Evolutionary conservation across 164 flowering plant genomes (phyloP).

Genomic region (Cinnamomum micranthum): DNA sequence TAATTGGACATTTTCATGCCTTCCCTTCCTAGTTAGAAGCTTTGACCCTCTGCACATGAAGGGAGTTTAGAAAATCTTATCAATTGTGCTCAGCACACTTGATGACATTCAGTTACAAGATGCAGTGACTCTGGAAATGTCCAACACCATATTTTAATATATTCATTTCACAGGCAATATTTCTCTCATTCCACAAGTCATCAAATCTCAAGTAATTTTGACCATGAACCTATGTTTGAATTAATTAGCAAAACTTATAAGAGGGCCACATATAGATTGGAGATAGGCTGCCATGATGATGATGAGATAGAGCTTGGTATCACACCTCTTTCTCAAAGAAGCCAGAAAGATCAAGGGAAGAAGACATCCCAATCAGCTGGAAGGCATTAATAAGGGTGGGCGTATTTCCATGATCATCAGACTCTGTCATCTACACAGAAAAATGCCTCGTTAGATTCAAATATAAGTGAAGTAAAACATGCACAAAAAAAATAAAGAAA

Average conservation of each 20-base stretch:
- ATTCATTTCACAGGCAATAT: background rate
- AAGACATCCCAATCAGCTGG: slow-evolving; percentile 96
- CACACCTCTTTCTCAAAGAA: slow-evolving; percentile 93
- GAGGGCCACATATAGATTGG: background rate
- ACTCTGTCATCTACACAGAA: slow-evolving; percentile 40
- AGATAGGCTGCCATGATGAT: too few relatives aligned
- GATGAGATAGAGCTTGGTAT: too few relatives aligned
- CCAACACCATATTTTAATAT: background rate
- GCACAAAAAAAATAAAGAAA: background rate
- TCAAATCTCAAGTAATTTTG: background rate
- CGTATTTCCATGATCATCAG: slow-evolving; percentile 37
- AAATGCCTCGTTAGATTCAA: slow-evolving; percentile 4
- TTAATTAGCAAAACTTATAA: background rate
- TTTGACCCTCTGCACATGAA: background rate
- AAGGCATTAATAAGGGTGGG: slow-evolving; percentile 80
- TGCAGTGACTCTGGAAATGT: background rate
- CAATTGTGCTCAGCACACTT: background rate
- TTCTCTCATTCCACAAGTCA: background rate
- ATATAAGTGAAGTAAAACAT: background rate
- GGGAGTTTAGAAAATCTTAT: too few relatives aligned
- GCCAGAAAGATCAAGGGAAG: slow-evolving; percentile 88
- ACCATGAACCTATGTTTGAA: background rate
- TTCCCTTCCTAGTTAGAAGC: background rate
- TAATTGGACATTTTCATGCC: too few relatives aligned
- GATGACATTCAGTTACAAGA: background rate